Evolutionary conservation across 78 protist species (phyloP).

Genomic region (Planoprotostelium fungivorum): DNA sequence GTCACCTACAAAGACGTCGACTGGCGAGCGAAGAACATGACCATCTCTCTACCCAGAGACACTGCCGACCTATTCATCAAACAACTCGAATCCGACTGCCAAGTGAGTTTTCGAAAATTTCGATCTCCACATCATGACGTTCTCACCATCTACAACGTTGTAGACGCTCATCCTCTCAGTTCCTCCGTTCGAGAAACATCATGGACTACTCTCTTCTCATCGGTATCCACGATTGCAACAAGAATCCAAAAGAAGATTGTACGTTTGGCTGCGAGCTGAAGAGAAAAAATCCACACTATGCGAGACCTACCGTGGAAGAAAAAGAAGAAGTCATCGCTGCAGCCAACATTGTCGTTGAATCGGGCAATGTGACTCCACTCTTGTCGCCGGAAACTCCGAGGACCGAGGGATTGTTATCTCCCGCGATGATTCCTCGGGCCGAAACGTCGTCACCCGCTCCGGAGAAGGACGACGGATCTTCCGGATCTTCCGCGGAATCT

Average conservation of each 20-base stretch:
- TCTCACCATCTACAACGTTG: not conserved
- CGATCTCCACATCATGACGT: too few species aligned
- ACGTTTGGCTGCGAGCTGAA: not conserved
- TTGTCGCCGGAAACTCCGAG: too few species aligned
- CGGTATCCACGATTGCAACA: conserved; percentile 14
- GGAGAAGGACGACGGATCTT: too few species aligned
- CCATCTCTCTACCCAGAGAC: not conserved
- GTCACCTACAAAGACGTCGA: not conserved
- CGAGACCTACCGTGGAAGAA: not conserved
- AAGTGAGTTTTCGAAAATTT: too few species aligned
- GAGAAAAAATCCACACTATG: not conserved
- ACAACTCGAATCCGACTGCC: not conserved
- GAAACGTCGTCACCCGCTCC: too few species aligned
- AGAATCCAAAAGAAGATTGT: not conserved
- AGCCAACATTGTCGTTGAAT: too few species aligned
- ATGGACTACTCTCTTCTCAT: conserved; percentile 27
- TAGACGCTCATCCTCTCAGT: not conserved
- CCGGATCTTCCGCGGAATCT: too few species aligned
- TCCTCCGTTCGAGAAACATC: conserved; percentile 1
- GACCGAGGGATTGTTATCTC: too few species aligned
- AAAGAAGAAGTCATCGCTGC: not conserved
- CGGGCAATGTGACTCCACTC: too few species aligned
- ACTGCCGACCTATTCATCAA: not conserved
- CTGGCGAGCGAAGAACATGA: not conserved
- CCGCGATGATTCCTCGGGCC: too few species aligned